Percentiles rank a stretch among this genome's conserved stretches.
Evolutionary conservation across 345 rosid genomes (phyloP).

Genomic region (Corchorus olitorius): DNA sequence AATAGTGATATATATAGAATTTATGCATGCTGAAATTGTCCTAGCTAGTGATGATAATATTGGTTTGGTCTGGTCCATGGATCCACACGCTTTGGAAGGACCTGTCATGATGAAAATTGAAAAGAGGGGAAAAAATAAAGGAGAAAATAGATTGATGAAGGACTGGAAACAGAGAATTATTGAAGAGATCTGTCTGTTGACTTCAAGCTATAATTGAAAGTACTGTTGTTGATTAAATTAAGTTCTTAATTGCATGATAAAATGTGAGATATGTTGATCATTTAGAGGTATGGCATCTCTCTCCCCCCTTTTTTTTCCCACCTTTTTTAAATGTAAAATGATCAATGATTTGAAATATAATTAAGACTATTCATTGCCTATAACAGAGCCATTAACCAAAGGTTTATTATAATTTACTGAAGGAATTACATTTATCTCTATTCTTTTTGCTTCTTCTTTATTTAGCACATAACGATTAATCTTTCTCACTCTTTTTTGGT

Average conservation of each 20-base stretch:
- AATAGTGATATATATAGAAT: background rate
- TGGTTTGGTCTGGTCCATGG: background rate
- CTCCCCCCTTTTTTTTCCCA: background rate
- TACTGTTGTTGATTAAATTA: background rate
- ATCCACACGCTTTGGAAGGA: slow-evolving; percentile 5
- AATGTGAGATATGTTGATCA: too few relatives aligned
- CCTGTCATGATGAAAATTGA: slow-evolving; percentile 6
- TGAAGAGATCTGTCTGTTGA: background rate
- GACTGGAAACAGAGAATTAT: background rate
- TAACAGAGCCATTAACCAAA: too few relatives aligned
- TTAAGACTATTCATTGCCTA: too few relatives aligned
- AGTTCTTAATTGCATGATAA: background rate
- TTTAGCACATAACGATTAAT: too few relatives aligned
- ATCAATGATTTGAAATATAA: background rate
- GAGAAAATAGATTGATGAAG: background rate
- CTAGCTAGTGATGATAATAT: background rate
- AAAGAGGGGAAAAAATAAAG: background rate
- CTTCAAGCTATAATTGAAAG: background rate
- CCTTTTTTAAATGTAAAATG: background rate
- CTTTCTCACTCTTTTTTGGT: too few relatives aligned
- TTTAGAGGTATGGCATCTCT: too few relatives aligned
- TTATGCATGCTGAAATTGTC: background rate
- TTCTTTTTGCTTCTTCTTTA: too few relatives aligned
- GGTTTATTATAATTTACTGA: too few relatives aligned
- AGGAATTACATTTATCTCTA: too few relatives aligned